Conservation (phyloP, 768 basidiomycete genomes). For the Rhizopogon sp. region DNA sequence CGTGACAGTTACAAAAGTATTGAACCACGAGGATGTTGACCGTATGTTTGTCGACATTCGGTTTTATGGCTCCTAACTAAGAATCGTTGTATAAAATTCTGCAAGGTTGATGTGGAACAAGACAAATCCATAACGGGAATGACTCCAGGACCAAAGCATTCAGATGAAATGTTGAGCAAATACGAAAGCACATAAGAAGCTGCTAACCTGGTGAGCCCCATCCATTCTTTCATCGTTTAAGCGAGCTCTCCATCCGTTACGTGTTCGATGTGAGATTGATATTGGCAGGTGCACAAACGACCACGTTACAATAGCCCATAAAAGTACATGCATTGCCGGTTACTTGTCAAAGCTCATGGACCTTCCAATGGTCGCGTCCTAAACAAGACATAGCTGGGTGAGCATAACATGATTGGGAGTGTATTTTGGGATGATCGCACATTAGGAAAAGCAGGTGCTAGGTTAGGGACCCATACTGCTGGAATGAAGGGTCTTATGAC, state of each 20-base stretch:
- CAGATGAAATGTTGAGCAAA: neutral
- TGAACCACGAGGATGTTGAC: slow-evolving; percentile 1
- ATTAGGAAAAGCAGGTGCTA: neutral
- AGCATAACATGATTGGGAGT: neutral
- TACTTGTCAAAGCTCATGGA: slow-evolving; percentile 4
- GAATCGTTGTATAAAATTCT: neutral
- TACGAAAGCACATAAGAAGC: neutral
- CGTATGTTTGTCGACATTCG: neutral
- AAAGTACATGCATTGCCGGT: neutral
- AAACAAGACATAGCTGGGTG: neutral
- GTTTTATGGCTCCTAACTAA: slow-evolving; percentile 1
- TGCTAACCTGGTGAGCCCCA: slow-evolving; percentile 4
- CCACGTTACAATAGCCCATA: neutral
- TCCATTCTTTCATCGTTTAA: slow-evolving; percentile 2
- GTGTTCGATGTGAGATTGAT: neutral
- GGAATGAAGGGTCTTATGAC: neutral
- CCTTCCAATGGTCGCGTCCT: neutral
- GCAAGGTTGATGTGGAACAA: neutral
- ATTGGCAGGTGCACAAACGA: neutral
- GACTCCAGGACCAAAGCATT: slow-evolving; percentile 1
- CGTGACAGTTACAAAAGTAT: neutral
- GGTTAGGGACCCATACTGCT: neutral
- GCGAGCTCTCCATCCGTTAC: neutral
- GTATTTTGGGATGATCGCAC: neutral
- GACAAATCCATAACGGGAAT: slow-evolving; percentile 1